Evolutionary conservation across 164 flowering plant genomes (phyloP), one percentile per base, ranked within the genome.

Genomic region (Annona cherimola): DNA sequence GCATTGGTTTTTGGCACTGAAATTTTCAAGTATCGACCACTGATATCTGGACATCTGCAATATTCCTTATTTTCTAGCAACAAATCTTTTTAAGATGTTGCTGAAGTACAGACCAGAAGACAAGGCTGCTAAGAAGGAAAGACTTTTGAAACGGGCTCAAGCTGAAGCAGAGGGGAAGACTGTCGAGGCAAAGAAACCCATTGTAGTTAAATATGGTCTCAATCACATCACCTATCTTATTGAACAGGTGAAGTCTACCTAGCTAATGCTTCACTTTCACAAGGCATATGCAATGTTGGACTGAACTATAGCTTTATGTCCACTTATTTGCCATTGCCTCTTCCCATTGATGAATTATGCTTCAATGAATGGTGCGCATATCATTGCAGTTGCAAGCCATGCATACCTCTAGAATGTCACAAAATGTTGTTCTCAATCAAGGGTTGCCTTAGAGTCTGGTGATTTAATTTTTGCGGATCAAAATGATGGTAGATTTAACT

Each of bases 141-240:
- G 90, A 0, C 78, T 76, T 61, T 42, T 76, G 66, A 76, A 70
- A 45, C 65, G 73, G 55, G 74, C 86, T 44, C 82, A 83, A 66
- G 80, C 84, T 19, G 83, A 85, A 75, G 64, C 84, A 3, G 86
- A 83, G 46, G 86, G 88, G 45, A 85, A 85, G 71, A 76, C 79
- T 2, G 69, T 76, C n/a, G 83, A 80, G 77, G 67, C 71, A 18
- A 77, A 80, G 69, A 80, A 78, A 75, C 81, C 83, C 16, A 80
- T 80, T 81, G 86, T 85, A 69, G 86, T 85, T 71, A 85, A 85
- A 69, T 85, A 83, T 73, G 88, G 88, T 14, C 86, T 85, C n/a
- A 85, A 82, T 75, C 88, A 85, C 69, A 78, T 85, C 14, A 85
- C 88, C 16, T 85, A 85, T 66, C 86, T 85, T 18, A 81, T 83